Evolutionary conservation across 2,329 filamentous ascomycete species (phyloP), one percentile per base, ranked within the genome.

Genomic region (Stylonectria norvegica): DNA sequence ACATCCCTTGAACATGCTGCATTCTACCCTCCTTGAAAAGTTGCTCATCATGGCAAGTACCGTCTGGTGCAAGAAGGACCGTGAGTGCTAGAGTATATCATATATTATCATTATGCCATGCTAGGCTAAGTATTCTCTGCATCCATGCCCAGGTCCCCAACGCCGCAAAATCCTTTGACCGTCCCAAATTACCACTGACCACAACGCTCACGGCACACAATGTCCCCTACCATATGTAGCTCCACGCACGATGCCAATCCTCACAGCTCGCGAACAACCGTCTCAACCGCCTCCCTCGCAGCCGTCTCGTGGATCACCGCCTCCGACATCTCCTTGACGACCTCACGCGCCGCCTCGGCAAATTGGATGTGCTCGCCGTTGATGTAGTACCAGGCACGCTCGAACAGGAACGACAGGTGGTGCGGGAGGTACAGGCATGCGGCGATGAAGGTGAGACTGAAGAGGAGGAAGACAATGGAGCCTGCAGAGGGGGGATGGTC

Each of bases 311-410:
- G 52, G 19, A 63, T 49, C 25, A 58, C 56, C 28, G 58, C 56
- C 27, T 55, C 57, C 17, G 61, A 56, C 32, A 60, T 58, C 20
- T 60, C 59, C 48, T 56, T 58, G 28, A 66, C 53, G 10, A 55
- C 58, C 33, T 62, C 58, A 12, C 58, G 53, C 20, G 63, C 59
- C 14, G 58, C 60, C 16, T 56, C 57, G 4, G 52, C 70, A 30
- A 74, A 66, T 42, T 75, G 70, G 43, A 73, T 75, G 54, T 80
- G 76, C 60, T 95, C 89, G 53, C 93, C 93, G 50, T 84, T 83
- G 65, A 89, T 87, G 74, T 98, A 98, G 74, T 96, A 98, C 79
- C 88, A 95, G 38, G 89, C 83, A 61, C 91, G 86, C 61, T 82
- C 81, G 60, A 84, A 79, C 56, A 98, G 83, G 62, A 88, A 85